These are phyloP conservation scores for Flueggea neowawraea DNA, from an alignment of 441 rosid species.

Conservation along the genomic window DNA sequence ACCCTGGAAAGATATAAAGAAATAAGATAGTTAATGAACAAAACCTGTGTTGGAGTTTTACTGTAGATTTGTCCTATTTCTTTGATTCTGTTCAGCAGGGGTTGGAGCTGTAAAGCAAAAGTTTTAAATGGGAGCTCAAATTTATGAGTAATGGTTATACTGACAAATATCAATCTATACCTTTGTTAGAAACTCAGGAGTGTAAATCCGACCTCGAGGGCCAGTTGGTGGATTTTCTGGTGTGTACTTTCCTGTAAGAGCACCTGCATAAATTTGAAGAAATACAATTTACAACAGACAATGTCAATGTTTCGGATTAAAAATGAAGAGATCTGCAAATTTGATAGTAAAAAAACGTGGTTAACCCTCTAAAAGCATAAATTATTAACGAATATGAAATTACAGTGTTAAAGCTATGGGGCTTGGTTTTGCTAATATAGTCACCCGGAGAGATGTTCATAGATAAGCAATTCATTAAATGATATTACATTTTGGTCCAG, in stretches of 20 bases:
- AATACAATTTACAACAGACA: neutral
- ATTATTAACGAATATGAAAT: no score
- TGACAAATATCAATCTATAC: slow-evolving; percentile 17
- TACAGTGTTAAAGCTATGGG: no score
- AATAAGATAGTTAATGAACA: neutral
- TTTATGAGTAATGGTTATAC: neutral
- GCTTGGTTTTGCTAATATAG: no score
- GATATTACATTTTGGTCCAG: no score
- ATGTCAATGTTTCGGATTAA: neutral
- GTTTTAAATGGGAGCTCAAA: slow-evolving; percentile 9
- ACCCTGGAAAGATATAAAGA: neutral
- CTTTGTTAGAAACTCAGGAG: slow-evolving; percentile 64
- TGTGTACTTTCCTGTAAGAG: slow-evolving; percentile 92
- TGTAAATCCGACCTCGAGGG: slow-evolving; percentile 78
- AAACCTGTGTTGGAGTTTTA: slow-evolving; percentile 79
- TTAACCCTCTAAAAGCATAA: no score
- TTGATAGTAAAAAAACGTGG: no score
- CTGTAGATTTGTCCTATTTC: slow-evolving; percentile 61
- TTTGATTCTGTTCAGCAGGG: slow-evolving; percentile 62
- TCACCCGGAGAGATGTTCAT: no score
- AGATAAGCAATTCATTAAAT: no score
- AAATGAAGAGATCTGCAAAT: neutral
- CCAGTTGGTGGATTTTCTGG: slow-evolving; percentile 88
- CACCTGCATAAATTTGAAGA: slow-evolving; percentile 41
- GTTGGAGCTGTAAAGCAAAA: slow-evolving; percentile 62